Evolutionary conservation across 1,284 basidiomycete species (phyloP), one percentile per base, ranked within the genome.

Genomic region (Cutaneotrichosporon arboriforme): DNA sequence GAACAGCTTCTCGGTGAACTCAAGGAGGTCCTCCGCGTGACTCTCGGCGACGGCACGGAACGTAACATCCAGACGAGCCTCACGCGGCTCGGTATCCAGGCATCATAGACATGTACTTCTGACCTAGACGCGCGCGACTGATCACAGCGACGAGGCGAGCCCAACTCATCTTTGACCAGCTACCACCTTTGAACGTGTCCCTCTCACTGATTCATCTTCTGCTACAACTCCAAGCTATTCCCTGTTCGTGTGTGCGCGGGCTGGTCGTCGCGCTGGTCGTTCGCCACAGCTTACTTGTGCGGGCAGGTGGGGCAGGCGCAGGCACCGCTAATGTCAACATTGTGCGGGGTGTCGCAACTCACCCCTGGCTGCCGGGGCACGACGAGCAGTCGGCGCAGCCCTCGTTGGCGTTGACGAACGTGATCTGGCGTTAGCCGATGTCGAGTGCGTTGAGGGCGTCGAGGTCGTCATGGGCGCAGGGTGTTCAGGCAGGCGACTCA

Each of bases 1-100:
- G 68, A 72, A 40, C 57, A 56, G n/a, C 59, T 73, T 10, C 56
- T 69, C 13, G 55, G 52, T 14, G 71, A 73, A 42, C 62, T 73
- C 13, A 63, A 67, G 36, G 46, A 43, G 18, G 67, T 66, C 5
- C 54, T 73, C 26, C 67, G 63, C 23, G 40, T 60, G 14, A 64
- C 67, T 0, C 50, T 73, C 14, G 68, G 63, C 23, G 58, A 65
- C 49, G 57, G 54, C 18, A 60, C 55, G 8, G 53, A 60, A 21
- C 55, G 54, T 39, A 59, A 59, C 38, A 47, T 59, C 12, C 40
- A 46, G 4, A 42, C 47, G 14, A 46, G 18, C 31, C 38, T 57
- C 13, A 15, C 37, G 31, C 26, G 38, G 47, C 23, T 49, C 17
- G 38, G 39, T 17, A 46, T 46, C 33, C 43, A 31, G 43, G 31